Evolutionary conservation across 805 yeast genomes (phyloP).

Genomic region (Wickerhamiella musiphila): DNA sequence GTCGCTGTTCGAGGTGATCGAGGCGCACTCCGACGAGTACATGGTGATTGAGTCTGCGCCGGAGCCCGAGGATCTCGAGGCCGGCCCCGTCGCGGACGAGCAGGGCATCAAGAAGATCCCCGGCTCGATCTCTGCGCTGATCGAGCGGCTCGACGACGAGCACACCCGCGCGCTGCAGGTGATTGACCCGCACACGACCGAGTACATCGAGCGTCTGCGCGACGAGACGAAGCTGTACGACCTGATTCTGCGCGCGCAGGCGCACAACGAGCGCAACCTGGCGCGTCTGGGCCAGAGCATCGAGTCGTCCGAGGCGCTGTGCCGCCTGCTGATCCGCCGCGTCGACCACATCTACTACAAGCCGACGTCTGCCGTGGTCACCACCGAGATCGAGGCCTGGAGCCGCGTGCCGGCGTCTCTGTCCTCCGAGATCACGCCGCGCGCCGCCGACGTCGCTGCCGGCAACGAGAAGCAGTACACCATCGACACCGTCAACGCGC

Average conservation of each 20-base stretch:
- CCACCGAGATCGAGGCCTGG: conserved; percentile 69
- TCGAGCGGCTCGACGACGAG: conserved; percentile 92
- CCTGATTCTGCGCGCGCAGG: conserved; percentile 67
- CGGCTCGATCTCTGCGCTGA: conserved; percentile 72
- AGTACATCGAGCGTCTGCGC: conserved; percentile 75
- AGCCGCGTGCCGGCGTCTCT: conserved; percentile 26
- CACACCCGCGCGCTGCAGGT: conserved; percentile 71
- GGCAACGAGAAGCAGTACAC: conserved; percentile 25
- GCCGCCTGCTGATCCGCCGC: conserved; percentile 64
- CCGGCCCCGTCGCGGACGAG: conserved; percentile 35
- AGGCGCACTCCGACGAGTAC: conserved; percentile 37
- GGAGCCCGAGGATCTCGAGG: conserved; percentile 56
- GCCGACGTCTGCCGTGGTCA: conserved; percentile 53
- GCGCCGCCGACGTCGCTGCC: conserved; percentile 14
- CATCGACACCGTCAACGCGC: conserved; percentile 41
- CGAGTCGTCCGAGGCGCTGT: conserved; percentile 26
- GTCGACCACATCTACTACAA: conserved; percentile 88
- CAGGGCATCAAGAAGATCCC: conserved; percentile 54
- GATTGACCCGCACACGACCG: conserved; percentile 89
- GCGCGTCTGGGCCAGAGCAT: conserved; percentile 16
- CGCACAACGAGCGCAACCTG: conserved; percentile 52
- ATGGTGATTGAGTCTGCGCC: conserved; percentile 72
- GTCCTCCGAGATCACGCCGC: conserved; percentile 22
- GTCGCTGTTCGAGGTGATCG: conserved; percentile 49
- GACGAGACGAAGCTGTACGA: conserved; percentile 69